Base-by-base conservation (phyloP, 2,329 filamentous ascomycete species). In the Trichophyton verrucosum region DNA sequence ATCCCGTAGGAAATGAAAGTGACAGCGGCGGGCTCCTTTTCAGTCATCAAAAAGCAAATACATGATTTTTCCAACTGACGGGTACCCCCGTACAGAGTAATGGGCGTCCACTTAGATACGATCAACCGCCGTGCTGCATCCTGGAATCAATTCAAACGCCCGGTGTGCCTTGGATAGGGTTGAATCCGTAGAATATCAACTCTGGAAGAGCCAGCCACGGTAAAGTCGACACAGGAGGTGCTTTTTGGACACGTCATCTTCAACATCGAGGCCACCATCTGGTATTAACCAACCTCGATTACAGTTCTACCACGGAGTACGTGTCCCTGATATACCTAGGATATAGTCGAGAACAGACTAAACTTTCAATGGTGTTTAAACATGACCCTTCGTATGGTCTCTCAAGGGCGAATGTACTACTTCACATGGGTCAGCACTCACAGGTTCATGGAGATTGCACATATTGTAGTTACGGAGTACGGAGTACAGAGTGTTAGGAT, bases 21-120 rank as follows among this genome's bases (percentile, higher is more conserved):
- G 46, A 51, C 46, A 27, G 46, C 46, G 24, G 3, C 9, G 40
- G 15, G 40, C 20, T 24, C 13, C 20, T 22, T 24, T 36, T 7
- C 17, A 36, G 13, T 2, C 5, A 17, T 33, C 8, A 55, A 38
- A 53, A 55, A 55, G 51, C 51, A 55, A 55, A 55, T 33, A 17
- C 24, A 36, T 53, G 22, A 53, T 53, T 53, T 51, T 36, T 55
- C 51, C 51, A 55, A 27, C 51, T 55, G 30, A 55, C 51, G 51
- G 51, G 51, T 55, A 55, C 51, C 51, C 51, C 51, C 51, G 27
- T 55, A 55, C 51, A 15, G 27, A 55, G 20, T 13, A 51, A 51
- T 20, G 46, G 22, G 46, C 22, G 22, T 51, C 46, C 46, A 55
- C 27, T 55, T n/a, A 55, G 13, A 13, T 8, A 55, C 33, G 11